Percentiles rank a stretch among this genome's conserved stretches.
Evolutionary conservation across 768 basidiomycete species (phyloP).

Genomic region (Rhodosporidiobolus sp.): DNA sequence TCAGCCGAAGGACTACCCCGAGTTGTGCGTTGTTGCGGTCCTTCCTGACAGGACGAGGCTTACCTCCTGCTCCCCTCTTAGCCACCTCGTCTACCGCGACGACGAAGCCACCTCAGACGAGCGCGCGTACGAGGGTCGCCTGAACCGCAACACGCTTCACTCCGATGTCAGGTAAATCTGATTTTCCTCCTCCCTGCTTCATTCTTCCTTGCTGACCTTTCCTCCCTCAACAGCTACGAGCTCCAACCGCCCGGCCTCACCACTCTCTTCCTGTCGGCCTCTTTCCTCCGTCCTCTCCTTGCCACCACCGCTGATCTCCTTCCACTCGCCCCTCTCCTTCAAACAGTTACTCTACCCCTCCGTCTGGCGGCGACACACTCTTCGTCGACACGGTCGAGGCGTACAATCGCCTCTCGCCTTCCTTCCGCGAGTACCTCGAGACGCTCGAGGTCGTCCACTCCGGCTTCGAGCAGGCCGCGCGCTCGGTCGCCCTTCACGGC

Average conservation of each 20-base stretch:
- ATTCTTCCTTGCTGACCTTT: no score
- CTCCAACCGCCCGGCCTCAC: slow-evolving; percentile 80
- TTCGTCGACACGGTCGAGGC: slow-evolving; percentile 61
- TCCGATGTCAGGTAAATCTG: slow-evolving; percentile 58
- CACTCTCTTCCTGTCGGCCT: slow-evolving; percentile 66
- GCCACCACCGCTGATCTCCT: no score
- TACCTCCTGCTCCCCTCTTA: no score
- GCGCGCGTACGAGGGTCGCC: slow-evolving; percentile 58
- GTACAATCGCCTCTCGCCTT: slow-evolving; percentile 68
- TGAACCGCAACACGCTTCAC: slow-evolving; percentile 53
- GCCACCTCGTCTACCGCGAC: slow-evolving; percentile 78
- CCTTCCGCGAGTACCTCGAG: slow-evolving; percentile 71
- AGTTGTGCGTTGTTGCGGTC: slow-evolving; percentile 50
- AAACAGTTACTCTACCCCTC: slow-evolving; percentile 52
- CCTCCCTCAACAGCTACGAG: no score
- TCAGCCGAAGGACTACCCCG: slow-evolving; percentile 68
- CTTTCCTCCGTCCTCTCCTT: no score
- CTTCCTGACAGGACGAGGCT: no score
- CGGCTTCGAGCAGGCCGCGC: slow-evolving; percentile 73
- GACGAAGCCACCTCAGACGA: slow-evolving; percentile 61
- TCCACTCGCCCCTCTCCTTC: no score
- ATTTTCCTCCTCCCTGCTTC: no score
- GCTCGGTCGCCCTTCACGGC: slow-evolving; percentile 65
- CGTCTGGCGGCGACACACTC: slow-evolving; percentile 55
- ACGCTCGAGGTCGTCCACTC: slow-evolving; percentile 78